A percentile compares a stretch with the other conserved stretches of the same genome.
phyloP scores from a whole-genome alignment of 2,329 filamentous ascomycete genomes.

The Curvularia hawaiiensis region DNA sequence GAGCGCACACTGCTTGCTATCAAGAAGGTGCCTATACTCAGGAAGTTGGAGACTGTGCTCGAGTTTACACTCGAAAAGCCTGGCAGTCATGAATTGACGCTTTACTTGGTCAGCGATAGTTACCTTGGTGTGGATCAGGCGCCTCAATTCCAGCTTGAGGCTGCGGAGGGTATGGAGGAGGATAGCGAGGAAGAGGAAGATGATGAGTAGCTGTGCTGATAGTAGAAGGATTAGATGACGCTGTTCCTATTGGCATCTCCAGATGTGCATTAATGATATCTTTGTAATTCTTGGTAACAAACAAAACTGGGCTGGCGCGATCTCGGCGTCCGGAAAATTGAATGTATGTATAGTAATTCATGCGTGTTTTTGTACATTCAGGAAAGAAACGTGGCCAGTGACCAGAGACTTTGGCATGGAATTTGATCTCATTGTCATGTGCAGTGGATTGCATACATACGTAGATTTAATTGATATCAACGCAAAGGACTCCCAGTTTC shows the following conservation, averaged over 20 bases:
- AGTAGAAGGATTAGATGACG: neutral
- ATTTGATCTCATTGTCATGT: neutral
- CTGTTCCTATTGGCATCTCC: neutral
- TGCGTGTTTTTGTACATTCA: neutral
- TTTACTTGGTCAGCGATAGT: constrained; percentile 96
- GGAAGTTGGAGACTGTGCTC: constrained; percentile 76
- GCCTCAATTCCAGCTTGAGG: constrained; percentile 82
- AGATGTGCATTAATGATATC: neutral
- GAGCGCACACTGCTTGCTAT: constrained; percentile 88
- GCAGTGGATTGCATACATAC: neutral
- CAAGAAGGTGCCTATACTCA: constrained; percentile 88
- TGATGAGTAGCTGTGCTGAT: constrained; percentile 7
- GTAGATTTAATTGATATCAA: neutral
- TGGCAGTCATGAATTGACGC: constrained; percentile 84
- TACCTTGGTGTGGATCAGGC: constrained; percentile 98
- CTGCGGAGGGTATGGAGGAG: constrained; percentile 92
- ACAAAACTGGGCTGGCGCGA: constrained; percentile 4
- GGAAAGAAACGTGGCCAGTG: neutral
- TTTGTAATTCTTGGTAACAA: neutral
- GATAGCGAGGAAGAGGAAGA: constrained; percentile 75
- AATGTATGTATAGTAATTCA: constrained; percentile 5
- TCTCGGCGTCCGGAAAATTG: neutral
- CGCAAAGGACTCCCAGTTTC: neutral
- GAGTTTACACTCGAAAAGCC: constrained; percentile 87
- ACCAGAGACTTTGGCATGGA: neutral